These are phyloP conservation scores for Cicer pinnatifidum DNA, from an alignment of 306 rosid genomes.

Conservation along the genomic window DNA sequence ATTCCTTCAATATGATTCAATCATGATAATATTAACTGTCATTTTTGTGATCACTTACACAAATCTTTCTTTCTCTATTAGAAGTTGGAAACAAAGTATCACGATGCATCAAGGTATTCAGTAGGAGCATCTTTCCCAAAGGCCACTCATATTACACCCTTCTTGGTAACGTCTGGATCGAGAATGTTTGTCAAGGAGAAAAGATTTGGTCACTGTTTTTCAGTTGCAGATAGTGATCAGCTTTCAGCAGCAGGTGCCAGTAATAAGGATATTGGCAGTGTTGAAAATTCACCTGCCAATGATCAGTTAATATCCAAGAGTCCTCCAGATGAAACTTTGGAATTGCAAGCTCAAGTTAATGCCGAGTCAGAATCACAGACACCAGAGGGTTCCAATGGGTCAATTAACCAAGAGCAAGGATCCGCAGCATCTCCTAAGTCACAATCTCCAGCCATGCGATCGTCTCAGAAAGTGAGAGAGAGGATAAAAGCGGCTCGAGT, in stretches of 20 bases:
- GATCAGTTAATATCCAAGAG: conserved; percentile 42
- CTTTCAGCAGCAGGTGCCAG: conserved; percentile 57
- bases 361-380: conserved; percentile 50
- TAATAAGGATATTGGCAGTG: conserved; percentile 50
- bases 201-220: conserved; percentile 49
- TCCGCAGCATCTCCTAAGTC: conserved; percentile 45
- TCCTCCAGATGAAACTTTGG: conserved; percentile 43
- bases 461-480: conserved; percentile 75
- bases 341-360: conserved; percentile 48
- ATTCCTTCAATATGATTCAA: conserved; percentile 12
- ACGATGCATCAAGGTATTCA: conserved; percentile 58
- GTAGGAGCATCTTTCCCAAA: conserved; percentile 57
- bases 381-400: conserved; percentile 53
- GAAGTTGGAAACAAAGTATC: conserved; percentile 66
- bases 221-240: conserved; percentile 71
- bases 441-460: conserved; percentile 50
- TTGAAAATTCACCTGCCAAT: conserved; percentile 48
- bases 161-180: conserved; percentile 42
- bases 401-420: not conserved
- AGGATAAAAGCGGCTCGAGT: conserved; percentile 86
- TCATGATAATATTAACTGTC: conserved; percentile 36
- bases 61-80: conserved; percentile 46
- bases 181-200: conserved; percentile 56
- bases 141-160: conserved; percentile 52
- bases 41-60: conserved; percentile 41